A percentile compares a stretch with the other conserved stretches of the same genome.
Evolutionary conservation across 2,329 filamentous ascomycete genomes (phyloP).

Genomic region (Ciborinia camelliae): DNA sequence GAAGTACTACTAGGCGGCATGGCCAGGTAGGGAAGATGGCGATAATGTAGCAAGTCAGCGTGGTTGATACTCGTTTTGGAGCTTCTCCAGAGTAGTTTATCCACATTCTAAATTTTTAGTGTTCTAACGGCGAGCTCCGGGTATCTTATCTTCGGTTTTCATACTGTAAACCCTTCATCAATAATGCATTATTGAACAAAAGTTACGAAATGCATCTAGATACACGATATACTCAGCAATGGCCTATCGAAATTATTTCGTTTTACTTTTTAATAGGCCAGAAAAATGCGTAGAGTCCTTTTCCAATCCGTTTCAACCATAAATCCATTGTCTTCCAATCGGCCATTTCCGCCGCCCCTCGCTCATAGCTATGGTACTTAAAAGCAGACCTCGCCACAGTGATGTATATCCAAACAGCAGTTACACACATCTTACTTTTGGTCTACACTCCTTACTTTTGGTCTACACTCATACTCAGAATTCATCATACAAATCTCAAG

Average conservation of each 20-base stretch:
- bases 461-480: neutral
- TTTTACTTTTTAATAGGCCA: neutral
- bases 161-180: neutral
- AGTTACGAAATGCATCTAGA: neutral
- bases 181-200: neutral
- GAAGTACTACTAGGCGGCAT: too few species aligned
- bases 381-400: neutral
- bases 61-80: neutral
- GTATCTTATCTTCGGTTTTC: neutral
- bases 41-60: neutral
- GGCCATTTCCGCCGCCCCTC: slow-evolving; percentile 1
- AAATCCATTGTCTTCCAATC: neutral
- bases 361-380: neutral
- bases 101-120: neutral
- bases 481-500: neutral
- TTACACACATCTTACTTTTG: neutral
- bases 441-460: neutral
- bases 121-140: slow-evolving; percentile 9
- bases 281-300: neutral
- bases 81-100: slow-evolving; percentile 1
- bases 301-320: neutral
- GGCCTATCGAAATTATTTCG: neutral
- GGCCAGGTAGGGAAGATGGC: neutral
- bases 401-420: neutral
- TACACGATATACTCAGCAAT: neutral